Percentiles rank a stretch among this genome's conserved stretches.
phyloP scores from a whole-genome alignment of 2,329 filamentous ascomycete genomes.

The Penicillium sclerotiorum region DNA sequence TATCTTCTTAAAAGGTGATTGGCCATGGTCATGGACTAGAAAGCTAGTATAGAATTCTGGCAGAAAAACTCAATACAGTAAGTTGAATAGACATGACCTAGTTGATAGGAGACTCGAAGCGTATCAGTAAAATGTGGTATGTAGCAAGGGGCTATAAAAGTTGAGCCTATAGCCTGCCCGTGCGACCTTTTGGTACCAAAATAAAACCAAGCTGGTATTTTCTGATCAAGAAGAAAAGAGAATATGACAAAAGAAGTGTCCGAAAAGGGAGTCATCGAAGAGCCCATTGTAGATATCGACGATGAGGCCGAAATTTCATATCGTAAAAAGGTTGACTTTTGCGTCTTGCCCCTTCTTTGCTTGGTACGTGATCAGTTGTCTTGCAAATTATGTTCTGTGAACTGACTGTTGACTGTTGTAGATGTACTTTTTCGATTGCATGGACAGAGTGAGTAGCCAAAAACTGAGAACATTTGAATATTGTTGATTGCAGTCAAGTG shows the following conservation, averaged over 20 bases:
- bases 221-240: no score
- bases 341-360: constrained; percentile 47
- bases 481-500: constrained; percentile 12
- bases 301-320: constrained; percentile 36
- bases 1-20: constrained; percentile 3
- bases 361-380: constrained; percentile 33
- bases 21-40: not conserved
- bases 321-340: constrained; percentile 48
- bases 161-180: not conserved
- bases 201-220: no score
- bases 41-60: no score
- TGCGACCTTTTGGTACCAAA: no score
- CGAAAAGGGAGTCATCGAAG: constrained; percentile 3
- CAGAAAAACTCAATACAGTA: not conserved
- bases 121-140: not conserved
- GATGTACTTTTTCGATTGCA: constrained; percentile 45
- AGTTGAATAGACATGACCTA: not conserved
- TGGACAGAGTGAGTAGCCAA: constrained; percentile 34
- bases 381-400: no score
- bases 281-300: constrained; percentile 32
- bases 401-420: constrained; percentile 5
- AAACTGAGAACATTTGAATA: rapidly evolving
- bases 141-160: constrained; percentile 5
- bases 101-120: not conserved
- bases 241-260: not conserved